Base-by-base conservation (phyloP, 2,329 filamentous ascomycete species). In the Colletotrichum sidae region DNA sequence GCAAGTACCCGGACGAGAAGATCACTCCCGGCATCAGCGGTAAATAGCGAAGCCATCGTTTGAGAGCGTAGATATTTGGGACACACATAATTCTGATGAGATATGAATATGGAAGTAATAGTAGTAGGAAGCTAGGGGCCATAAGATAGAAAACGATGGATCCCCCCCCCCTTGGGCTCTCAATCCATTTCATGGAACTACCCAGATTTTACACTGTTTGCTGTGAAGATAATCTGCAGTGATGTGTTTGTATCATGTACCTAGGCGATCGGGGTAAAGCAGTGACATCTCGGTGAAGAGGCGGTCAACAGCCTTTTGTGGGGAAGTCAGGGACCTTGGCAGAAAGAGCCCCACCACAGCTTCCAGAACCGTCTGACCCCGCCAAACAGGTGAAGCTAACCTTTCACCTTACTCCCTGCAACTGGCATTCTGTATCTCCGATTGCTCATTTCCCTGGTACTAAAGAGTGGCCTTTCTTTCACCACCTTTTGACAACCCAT, bases 1-100 rank as follows among this genome's bases (percentile, higher is more conserved):
- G 82, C 71, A 87, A 84, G 68, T 94, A 90, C 69, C 91, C 91
- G 0, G 84, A 92, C 66, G 86, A 90, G 61, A 84, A 81, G 72
- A 76, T 92, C 3, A 72, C 46, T 2, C 54, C 60, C 10, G 64
- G 64, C 55, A 67, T 67, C 46, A 65, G 60, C 60, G 50, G 42
- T 8, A 51, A 55, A 35, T 46, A 15, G 44, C 13, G n/a, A 25
- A 46, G 44, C 2, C 15, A 17, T 33, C 5, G 44, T 10, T 6
- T 4, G 9, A 15, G 5, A 46, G 44, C 44, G 25, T 46, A 15
- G 15, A n/a, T 33, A 46, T 2, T 15, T 46, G 25, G 7, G 25
- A 10, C 12, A 46, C 25, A 17, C 15, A 17, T 46, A 46, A 46
- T 46, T 17, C 25, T 46, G 33, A 25, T 46, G 44, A 34, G 35